Evolutionary conservation across 106 monocot species (phyloP).

Genomic region (Acanthochlamys bracteata): DNA sequence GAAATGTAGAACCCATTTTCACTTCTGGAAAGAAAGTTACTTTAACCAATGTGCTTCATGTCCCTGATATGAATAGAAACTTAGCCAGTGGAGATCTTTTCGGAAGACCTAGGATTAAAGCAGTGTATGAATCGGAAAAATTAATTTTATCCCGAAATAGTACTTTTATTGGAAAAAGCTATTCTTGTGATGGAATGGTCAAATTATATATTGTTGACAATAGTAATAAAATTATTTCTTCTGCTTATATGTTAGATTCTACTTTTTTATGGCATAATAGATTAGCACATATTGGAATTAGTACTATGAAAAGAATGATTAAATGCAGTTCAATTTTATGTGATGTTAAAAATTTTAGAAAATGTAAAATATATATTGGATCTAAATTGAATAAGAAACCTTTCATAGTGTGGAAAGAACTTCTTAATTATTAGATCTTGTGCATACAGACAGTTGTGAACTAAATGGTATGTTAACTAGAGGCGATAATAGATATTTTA

Average conservation of each 20-base stretch:
- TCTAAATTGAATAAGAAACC: conserved; percentile 2
- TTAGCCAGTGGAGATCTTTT: neutral
- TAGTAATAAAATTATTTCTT: neutral
- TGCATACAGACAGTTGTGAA: conserved; percentile 5
- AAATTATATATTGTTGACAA: neutral
- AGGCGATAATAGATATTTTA: neutral
- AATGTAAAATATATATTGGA: conserved; percentile 4
- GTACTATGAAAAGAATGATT: neutral
- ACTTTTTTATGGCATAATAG: neutral
- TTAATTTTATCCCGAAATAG: neutral
- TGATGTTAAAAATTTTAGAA: neutral
- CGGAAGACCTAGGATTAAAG: neutral
- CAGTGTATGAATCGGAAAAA: neutral
- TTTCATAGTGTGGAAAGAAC: neutral
- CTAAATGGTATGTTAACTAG: neutral
- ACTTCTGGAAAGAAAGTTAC: no score
- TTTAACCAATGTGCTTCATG: neutral
- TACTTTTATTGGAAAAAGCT: neutral
- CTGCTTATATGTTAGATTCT: neutral
- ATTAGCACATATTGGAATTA: neutral
- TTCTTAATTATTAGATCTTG: neutral
- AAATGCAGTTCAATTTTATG: neutral
- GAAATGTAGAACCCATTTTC: no score
- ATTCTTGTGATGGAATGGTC: conserved; percentile 5
- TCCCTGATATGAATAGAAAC: neutral